Evolutionary conservation across 1,284 basidiomycete species (phyloP), one percentile per base, ranked within the genome.

Genomic region (Puccinia coronata): DNA sequence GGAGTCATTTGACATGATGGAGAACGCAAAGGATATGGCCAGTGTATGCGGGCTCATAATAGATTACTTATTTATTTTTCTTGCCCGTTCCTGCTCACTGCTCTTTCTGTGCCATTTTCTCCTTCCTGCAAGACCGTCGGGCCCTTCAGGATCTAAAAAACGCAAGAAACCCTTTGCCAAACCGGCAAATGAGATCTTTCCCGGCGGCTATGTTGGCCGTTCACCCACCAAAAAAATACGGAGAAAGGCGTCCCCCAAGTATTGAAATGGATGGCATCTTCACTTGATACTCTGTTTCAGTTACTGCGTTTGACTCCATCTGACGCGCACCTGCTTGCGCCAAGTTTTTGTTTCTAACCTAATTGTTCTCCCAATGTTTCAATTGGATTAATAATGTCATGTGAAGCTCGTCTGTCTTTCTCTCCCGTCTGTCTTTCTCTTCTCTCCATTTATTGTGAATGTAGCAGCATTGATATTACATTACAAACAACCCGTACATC

Each of bases 21-120:
- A 53, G 28, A 39, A 20, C 28, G 65, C 51, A 5, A 47, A 25
- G 3, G 51, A 53, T 49, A n/a, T 53, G 28, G 31, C 55, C 39
- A 1, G 90, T 91, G 85, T 92, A 90, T 16, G 91, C 92, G 86
- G n/a, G 11, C 61, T 65, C 34, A 90, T 92, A 43, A 88, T 95
- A 11, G 90, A 92, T 72, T 93, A 93, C 93, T 81, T 51, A 8
- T 3, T 25, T 31, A 18, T 59, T 36, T 12, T 43, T 34, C 36
- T 59, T 36, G 25, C n/a, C n/a, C n/a, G 20, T 65, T 55, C 55
- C 11, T 70, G 12, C 74, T 43, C 41, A 41, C 16, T 20, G n/a
- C n/a, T n/a, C n/a, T n/a, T n/a, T n/a, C n/a, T n/a, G n/a, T n/a
- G n/a, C n/a, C 31, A 41, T 69, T 72, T 14, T 75, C 65, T 73